Evolutionary conservation across 768 basidiomycete species (phyloP).

Genomic region (Nidula microcarpa): DNA sequence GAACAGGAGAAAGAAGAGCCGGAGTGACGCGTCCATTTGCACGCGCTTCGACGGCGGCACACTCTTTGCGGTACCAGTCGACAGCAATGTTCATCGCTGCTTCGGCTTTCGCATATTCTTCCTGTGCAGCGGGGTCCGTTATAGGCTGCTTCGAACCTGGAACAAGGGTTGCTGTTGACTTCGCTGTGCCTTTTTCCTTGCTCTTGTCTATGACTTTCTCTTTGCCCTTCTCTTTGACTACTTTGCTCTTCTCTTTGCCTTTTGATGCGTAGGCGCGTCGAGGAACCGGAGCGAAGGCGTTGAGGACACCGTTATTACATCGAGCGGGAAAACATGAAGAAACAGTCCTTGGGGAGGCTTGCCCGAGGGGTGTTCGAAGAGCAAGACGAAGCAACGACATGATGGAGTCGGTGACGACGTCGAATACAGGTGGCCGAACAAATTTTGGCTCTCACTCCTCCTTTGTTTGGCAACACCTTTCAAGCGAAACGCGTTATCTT

Average conservation of each 20-base stretch:
- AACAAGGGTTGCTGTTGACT: conserved; percentile 56
- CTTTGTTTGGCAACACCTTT: no score
- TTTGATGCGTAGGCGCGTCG: no score
- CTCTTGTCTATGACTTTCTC: conserved; percentile 1
- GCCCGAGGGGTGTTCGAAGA: not conserved
- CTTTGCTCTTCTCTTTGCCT: not conserved
- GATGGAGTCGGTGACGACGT: no score
- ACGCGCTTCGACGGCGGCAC: conserved; percentile 66
- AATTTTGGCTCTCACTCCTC: no score
- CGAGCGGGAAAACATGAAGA: not conserved
- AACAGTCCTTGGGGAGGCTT: not conserved
- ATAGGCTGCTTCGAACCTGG: conserved; percentile 68
- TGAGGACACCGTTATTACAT: not conserved
- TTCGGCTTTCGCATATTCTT: conserved; percentile 63
- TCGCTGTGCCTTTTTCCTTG: conserved; percentile 26
- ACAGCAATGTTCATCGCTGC: conserved; percentile 58
- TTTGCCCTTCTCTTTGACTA: not conserved
- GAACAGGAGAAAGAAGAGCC: conserved; percentile 63
- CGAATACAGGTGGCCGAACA: no score
- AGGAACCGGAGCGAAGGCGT: not conserved
- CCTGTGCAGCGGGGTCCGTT: conserved; percentile 44
- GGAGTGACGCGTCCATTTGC: conserved; percentile 78
- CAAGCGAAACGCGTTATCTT: no score
- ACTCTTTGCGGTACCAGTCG: conserved; percentile 78
- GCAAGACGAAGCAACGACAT: not conserved